Evolutionary conservation across 2,329 filamentous ascomycete genomes (phyloP).

Genomic region (Xylariaceae sp.): DNA sequence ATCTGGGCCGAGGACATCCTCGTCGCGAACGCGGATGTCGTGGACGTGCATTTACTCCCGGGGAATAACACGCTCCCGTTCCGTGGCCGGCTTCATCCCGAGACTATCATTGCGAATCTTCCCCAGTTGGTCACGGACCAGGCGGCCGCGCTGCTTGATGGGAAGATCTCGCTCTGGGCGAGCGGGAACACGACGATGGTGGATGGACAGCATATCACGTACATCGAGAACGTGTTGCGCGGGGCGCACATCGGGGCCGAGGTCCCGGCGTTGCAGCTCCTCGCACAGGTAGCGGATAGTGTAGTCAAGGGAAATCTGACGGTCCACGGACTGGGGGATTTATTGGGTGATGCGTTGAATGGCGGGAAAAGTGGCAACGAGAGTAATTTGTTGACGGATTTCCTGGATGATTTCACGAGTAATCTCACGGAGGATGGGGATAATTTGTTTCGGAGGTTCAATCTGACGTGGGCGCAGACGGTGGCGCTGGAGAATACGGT

Average conservation of each 20-base stretch:
- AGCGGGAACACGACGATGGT: conserved; percentile 27
- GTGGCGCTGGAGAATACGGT: background rate
- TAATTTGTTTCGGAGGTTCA: background rate
- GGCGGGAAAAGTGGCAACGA: background rate
- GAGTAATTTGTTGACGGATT: background rate
- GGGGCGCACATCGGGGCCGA: conserved; percentile 18
- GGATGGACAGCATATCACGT: conserved; percentile 28
- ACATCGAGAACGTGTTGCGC: conserved; percentile 29
- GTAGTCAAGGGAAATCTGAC: conserved; percentile 6
- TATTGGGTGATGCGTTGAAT: background rate
- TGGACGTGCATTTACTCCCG: conserved; percentile 28
- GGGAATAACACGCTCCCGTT: conserved; percentile 29
- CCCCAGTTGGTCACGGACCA: conserved; percentile 22
- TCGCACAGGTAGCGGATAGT: conserved; percentile 17
- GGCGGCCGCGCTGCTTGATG: conserved; percentile 20
- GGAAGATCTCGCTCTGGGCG: conserved; percentile 25
- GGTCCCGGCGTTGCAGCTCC: conserved; percentile 22
- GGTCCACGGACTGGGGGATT: background rate
- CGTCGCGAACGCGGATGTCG: conserved; percentile 23
- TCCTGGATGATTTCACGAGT: background rate
- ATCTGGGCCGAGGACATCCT: conserved; percentile 25
- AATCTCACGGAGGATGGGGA: background rate
- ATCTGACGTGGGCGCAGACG: background rate
- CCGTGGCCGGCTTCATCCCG: conserved; percentile 24
- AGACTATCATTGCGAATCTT: conserved; percentile 23